These are phyloP conservation scores for Handroanthus guayacan DNA, from an alignment of 257 asterid species.

Conservation along the genomic window DNA sequence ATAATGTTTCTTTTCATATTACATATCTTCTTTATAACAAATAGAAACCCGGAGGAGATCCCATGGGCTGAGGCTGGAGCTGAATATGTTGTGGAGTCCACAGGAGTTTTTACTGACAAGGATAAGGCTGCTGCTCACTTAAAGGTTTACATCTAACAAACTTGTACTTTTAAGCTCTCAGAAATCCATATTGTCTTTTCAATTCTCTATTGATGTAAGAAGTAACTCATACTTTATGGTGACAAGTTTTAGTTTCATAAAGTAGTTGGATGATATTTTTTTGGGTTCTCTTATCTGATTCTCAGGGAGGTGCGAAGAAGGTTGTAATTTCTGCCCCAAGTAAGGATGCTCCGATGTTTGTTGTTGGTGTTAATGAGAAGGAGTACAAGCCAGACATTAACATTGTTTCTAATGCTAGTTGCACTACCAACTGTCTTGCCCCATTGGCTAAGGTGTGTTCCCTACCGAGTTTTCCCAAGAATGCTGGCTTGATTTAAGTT, in stretches of 20 bases:
- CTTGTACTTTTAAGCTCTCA: neutral
- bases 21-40: constrained; percentile 4
- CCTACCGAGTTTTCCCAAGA: neutral
- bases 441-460: constrained; percentile 81
- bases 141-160: constrained; percentile 50
- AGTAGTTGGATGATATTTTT: neutral
- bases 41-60: constrained; percentile 92
- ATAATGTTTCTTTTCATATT: neutral
- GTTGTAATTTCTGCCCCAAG: constrained; percentile 88
- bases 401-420: constrained; percentile 92
- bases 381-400: constrained; percentile 77
- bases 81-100: constrained; percentile 84
- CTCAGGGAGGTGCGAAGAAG: constrained; percentile 89
- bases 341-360: constrained; percentile 89
- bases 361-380: constrained; percentile 88
- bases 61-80: constrained; percentile 93
- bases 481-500: neutral
- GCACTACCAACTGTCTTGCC: constrained; percentile 95
- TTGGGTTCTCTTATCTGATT: constrained; percentile 17
- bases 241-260: neutral
- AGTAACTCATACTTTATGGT: neutral
- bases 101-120: constrained; percentile 87
- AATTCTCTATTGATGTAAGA: neutral
- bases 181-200: neutral
- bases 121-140: constrained; percentile 89